Percentiles rank a stretch among this genome's conserved stretches.
phyloP scores from a whole-genome alignment of 2,329 filamentous ascomycete species.

The Capronia epimyces region DNA sequence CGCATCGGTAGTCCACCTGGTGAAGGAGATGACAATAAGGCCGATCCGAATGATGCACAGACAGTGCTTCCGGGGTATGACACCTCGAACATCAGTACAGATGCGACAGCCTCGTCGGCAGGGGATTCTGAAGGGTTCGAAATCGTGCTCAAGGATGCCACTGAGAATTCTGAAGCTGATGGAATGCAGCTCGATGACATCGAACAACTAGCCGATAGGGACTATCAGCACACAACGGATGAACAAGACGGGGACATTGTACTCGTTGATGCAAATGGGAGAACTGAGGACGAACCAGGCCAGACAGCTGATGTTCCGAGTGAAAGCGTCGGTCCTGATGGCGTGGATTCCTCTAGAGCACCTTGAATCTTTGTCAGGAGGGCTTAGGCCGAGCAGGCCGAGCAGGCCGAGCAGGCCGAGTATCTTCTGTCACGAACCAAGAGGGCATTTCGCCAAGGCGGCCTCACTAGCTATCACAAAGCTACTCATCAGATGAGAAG shows the following conservation, averaged over 20 bases:
- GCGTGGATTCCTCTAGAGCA: conserved; percentile 7
- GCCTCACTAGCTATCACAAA: too few relatives aligned
- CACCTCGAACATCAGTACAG: neutral
- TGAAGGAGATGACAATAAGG: conserved; percentile 7
- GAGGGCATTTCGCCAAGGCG: too few relatives aligned
- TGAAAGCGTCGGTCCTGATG: conserved; percentile 10
- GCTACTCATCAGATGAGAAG: too few relatives aligned
- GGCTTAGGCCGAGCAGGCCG: too few relatives aligned
- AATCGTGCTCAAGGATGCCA: conserved; percentile 21
- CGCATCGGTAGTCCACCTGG: conserved; percentile 30
- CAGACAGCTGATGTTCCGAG: conserved; percentile 3
- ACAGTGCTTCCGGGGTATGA: conserved; percentile 15
- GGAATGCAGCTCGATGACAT: conserved; percentile 19
- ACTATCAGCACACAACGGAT: neutral
- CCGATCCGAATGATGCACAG: conserved; percentile 24
- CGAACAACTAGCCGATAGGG: neutral
- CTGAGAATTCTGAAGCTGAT: conserved; percentile 15
- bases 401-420: too few relatives aligned
- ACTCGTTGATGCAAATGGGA: conserved; percentile 22
- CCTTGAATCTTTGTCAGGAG: neutral
- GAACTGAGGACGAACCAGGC: conserved; percentile 15
- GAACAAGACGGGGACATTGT: conserved; percentile 12
- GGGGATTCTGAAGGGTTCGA: conserved; percentile 22
- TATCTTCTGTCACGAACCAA: neutral
- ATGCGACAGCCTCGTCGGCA: neutral